Conservation (phyloP, 2,329 filamentous ascomycete species). For the Paecilomyces dactylethromorphus region DNA sequence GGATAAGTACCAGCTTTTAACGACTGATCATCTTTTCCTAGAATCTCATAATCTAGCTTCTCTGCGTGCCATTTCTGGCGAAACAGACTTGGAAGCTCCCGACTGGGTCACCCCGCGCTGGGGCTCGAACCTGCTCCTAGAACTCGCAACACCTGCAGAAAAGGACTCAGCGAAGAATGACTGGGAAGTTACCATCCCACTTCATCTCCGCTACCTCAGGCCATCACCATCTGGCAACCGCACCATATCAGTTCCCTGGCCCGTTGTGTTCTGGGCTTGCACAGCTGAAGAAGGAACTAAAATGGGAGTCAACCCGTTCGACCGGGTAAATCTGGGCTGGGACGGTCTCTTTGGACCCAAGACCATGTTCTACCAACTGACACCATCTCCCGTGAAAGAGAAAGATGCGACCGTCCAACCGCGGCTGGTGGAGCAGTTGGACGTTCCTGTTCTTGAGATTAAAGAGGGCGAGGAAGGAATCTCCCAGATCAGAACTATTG, state of each 20-base stretch:
- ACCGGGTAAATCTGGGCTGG: conserved; percentile 76
- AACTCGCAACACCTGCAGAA: conserved; percentile 55
- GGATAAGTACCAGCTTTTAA: conserved; percentile 74
- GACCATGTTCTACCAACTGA: conserved; percentile 78
- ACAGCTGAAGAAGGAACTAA: conserved; percentile 52
- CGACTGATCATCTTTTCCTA: conserved; percentile 59
- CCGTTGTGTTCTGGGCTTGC: conserved; percentile 87
- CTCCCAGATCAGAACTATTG: conserved; percentile 32
- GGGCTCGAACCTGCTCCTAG: conserved; percentile 73
- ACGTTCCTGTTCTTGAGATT: conserved; percentile 60
- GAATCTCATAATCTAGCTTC: conserved; percentile 69
- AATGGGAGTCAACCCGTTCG: conserved; percentile 75
- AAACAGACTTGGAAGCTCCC: conserved; percentile 85
- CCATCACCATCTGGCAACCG: conserved; percentile 53
- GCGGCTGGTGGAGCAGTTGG: conserved; percentile 48
- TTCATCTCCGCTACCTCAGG: conserved; percentile 77
- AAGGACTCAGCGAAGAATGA: conserved; percentile 7
- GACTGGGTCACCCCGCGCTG: conserved; percentile 69
- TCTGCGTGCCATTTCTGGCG: conserved; percentile 62
- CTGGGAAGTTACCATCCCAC: conserved; percentile 53
- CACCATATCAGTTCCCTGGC: conserved; percentile 63
- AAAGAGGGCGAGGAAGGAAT: conserved; percentile 41
- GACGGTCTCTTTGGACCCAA: conserved; percentile 69
- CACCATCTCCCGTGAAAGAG: conserved; percentile 38
- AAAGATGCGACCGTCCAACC: conserved; percentile 3